Evolutionary conservation across 345 rosid genomes (phyloP).

Genomic region (Isatis tinctoria): DNA sequence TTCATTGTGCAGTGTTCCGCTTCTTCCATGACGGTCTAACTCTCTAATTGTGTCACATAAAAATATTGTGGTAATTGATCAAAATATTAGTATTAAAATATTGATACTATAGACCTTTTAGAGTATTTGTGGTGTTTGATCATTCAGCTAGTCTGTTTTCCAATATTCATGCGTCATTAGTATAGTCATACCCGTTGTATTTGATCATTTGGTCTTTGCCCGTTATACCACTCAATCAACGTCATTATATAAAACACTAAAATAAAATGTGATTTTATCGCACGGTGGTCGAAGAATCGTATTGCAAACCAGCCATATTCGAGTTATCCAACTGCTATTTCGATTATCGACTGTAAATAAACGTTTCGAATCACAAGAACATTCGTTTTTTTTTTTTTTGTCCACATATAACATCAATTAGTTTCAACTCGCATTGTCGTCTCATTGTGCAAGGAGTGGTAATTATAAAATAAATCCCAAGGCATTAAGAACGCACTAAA

Average conservation of each 20-base stretch:
- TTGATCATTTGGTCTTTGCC: too few species aligned
- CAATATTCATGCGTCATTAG: background rate
- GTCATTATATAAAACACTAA: background rate
- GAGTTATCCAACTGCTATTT: background rate
- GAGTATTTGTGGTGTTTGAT: background rate
- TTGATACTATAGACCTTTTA: background rate
- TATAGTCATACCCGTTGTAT: background rate
- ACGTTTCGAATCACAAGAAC: background rate
- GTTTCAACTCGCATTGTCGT: background rate
- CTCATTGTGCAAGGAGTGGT: background rate
- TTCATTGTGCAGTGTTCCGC: background rate
- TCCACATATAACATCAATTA: background rate
- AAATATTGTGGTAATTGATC: background rate
- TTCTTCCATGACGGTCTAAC: background rate
- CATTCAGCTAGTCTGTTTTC: background rate
- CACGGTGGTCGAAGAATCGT: background rate
- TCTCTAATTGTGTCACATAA: background rate
- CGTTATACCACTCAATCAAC: background rate
- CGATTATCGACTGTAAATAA: background rate
- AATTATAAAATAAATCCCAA: background rate
- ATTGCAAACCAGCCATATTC: background rate
- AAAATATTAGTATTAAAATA: too few species aligned
- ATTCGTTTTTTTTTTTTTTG: background rate
- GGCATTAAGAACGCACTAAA: slow-evolving; percentile 1
- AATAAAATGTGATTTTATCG: background rate